phyloP scores from a whole-genome alignment of 352 stramenopile genomes.

The Phytophthora brassicae region DNA sequence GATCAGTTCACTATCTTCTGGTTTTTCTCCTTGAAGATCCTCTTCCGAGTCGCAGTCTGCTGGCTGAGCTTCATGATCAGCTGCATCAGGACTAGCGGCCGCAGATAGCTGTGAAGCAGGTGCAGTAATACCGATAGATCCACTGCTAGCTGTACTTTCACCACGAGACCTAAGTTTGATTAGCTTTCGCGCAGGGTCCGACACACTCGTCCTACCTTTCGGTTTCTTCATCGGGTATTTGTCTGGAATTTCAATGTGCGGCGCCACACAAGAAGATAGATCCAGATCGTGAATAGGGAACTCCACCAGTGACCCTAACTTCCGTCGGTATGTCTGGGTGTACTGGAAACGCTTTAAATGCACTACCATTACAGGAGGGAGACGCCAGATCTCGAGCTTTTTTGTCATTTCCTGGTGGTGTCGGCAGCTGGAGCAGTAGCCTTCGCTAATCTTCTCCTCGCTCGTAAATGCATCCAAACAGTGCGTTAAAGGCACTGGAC shows the following conservation, averaged over 20 bases:
- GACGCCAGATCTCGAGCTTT: constrained; percentile 96
- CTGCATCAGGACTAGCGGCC: neutral
- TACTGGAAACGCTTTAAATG: constrained; percentile 99
- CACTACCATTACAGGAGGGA: constrained; percentile 97
- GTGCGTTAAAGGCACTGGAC: constrained; percentile 77
- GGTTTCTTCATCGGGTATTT: constrained; percentile 75
- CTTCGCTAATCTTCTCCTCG: constrained; percentile 87
- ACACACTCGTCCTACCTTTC: constrained; percentile 29
- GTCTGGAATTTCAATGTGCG: constrained; percentile 75
- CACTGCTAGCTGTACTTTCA: constrained; percentile 19
- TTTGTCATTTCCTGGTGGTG: constrained; percentile 97
- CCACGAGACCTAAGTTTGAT: constrained; percentile 36
- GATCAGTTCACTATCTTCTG: constrained; percentile 19
- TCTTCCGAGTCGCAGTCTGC: constrained; percentile 15
- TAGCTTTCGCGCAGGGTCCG: constrained; percentile 27
- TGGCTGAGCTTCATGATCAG: neutral
- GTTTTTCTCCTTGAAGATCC: constrained; percentile 21
- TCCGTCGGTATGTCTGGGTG: constrained; percentile 90
- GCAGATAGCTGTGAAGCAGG: constrained; percentile 17
- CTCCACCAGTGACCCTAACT: constrained; percentile 91
- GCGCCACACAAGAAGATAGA: constrained; percentile 88
- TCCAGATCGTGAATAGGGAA: constrained; percentile 96
- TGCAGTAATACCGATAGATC: constrained; percentile 2
- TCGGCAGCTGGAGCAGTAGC: constrained; percentile 97
- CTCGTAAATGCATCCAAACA: constrained; percentile 86